Conservation (phyloP, 1,284 basidiomycete genomes). For the Chondrostereum purpureum region DNA sequence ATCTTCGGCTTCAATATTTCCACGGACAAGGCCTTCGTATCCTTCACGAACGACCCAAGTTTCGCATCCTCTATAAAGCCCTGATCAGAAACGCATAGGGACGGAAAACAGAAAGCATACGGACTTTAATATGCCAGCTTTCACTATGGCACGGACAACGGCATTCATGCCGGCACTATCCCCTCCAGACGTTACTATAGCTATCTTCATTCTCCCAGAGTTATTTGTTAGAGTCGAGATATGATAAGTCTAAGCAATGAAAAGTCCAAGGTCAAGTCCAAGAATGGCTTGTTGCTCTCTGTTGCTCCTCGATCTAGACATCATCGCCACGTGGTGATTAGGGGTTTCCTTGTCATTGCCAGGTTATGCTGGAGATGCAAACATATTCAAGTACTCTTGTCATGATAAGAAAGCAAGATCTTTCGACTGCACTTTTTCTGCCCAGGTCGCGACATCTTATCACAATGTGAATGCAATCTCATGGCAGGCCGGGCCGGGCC, state of each 20-base stretch:
- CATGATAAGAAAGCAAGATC: too few relatives aligned
- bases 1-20: conserved; percentile 44
- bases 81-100: conserved; percentile 10
- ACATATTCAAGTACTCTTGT: too few relatives aligned
- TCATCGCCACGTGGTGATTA: background rate
- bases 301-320: background rate
- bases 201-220: conserved; percentile 65
- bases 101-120: conserved; percentile 22
- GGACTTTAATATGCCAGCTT: conserved; percentile 83
- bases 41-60: conserved; percentile 94
- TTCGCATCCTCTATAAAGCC: conserved; percentile 81
- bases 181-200: conserved; percentile 93
- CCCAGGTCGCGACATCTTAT: too few relatives aligned
- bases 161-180: conserved; percentile 98
- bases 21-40: conserved; percentile 89
- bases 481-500: too few relatives aligned
- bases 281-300: too few relatives aligned
- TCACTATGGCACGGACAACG: conserved; percentile 86
- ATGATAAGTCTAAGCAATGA: background rate
- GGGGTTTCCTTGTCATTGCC: too few relatives aligned
- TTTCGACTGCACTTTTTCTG: too few relatives aligned
- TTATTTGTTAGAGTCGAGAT: conserved; percentile 1
- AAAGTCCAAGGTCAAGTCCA: background rate
- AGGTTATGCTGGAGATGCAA: background rate
- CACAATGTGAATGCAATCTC: too few relatives aligned